phyloP scores from a whole-genome alignment of 306 rosid species.

The Corylus heterophylla region DNA sequence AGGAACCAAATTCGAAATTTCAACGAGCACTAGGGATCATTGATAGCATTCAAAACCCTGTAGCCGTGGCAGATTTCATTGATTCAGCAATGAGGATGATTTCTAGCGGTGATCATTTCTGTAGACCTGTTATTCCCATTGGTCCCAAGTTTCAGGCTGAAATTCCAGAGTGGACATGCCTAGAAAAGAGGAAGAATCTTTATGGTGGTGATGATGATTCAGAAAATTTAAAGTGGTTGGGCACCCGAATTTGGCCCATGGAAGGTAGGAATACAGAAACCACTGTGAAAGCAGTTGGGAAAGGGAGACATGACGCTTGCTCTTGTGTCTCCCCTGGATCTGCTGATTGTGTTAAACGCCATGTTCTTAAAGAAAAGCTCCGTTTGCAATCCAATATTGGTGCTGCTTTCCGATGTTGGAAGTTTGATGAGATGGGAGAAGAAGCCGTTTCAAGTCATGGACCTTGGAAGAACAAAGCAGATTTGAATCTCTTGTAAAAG shows the following conservation, averaged over 20 bases:
- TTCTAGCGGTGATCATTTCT: not conserved
- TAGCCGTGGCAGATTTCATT: conserved; percentile 3
- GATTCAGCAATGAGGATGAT: not conserved
- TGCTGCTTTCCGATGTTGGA: conserved; percentile 32
- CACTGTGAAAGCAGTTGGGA: conserved; percentile 7
- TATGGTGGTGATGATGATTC: conserved; percentile 17
- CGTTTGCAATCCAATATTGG: conserved; percentile 30
- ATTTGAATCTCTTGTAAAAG: conserved; percentile 32
- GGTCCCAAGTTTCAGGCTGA: conserved; percentile 53
- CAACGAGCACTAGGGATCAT: conserved; percentile 1
- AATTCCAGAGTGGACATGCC: conserved; percentile 35
- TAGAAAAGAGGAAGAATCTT: not conserved
- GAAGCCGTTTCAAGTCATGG: conserved; percentile 34
- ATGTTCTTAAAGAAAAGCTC: conserved; percentile 26
- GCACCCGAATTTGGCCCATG: conserved; percentile 32
- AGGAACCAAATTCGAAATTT: conserved; percentile 1
- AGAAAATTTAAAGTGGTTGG: conserved; percentile 33
- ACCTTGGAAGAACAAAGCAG: conserved; percentile 17
- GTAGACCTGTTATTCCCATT: conserved; percentile 36
- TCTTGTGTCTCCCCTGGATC: conserved; percentile 32
- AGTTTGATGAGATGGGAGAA: conserved; percentile 48
- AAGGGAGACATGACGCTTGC: conserved; percentile 34
- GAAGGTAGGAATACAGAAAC: not conserved
- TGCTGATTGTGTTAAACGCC: conserved; percentile 30
- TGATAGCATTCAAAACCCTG: conserved; percentile 12